These are phyloP conservation scores for Novakomyces olei DNA, from an alignment of 805 yeast species.

Conservation along the genomic window DNA sequence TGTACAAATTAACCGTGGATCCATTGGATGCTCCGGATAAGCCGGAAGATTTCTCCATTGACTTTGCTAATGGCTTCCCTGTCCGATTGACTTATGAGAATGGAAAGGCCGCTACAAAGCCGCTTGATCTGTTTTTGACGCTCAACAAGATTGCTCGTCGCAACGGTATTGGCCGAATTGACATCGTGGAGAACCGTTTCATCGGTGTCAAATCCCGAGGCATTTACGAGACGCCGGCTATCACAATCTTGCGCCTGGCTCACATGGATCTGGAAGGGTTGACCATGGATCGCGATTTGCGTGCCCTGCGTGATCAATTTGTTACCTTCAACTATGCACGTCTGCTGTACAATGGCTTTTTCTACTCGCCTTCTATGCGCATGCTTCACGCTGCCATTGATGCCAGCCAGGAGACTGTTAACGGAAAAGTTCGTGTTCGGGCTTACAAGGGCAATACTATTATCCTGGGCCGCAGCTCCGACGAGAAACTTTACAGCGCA, in stretches of 20 bases:
- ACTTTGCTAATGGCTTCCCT: slow-evolving; percentile 73
- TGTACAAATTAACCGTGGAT: slow-evolving; percentile 97
- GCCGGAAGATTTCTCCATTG: slow-evolving; percentile 74
- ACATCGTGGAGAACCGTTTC: slow-evolving; percentile 96
- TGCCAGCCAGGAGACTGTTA: slow-evolving; percentile 86
- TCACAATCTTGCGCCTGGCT: slow-evolving; percentile 77
- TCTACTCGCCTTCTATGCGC: slow-evolving; percentile 89
- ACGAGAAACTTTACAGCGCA: slow-evolving; percentile 90
- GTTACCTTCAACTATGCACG: slow-evolving; percentile 84
- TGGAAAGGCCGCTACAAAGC: slow-evolving; percentile 47
- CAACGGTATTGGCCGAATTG: slow-evolving; percentile 98
- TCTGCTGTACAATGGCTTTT: slow-evolving; percentile 87
- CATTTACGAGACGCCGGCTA: slow-evolving; percentile 98
- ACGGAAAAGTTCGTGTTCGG: slow-evolving; percentile 86
- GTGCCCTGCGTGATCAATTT: slow-evolving; percentile 87
- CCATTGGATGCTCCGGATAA: slow-evolving; percentile 84
- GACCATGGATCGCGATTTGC: slow-evolving; percentile 90
- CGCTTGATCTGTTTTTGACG: slow-evolving; percentile 76
- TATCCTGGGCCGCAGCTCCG: slow-evolving; percentile 82
- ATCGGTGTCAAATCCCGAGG: slow-evolving; percentile 98
- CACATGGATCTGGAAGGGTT: slow-evolving; percentile 95
- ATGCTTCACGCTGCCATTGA: slow-evolving; percentile 43
- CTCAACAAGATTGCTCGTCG: slow-evolving; percentile 94
- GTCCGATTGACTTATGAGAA: slow-evolving; percentile 45
- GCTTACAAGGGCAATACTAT: slow-evolving; percentile 75